Percentiles rank a stretch among this genome's conserved stretches.
Evolutionary conservation across 2,329 filamentous ascomycete species (phyloP).

Genomic region (Fusarium sp.): DNA sequence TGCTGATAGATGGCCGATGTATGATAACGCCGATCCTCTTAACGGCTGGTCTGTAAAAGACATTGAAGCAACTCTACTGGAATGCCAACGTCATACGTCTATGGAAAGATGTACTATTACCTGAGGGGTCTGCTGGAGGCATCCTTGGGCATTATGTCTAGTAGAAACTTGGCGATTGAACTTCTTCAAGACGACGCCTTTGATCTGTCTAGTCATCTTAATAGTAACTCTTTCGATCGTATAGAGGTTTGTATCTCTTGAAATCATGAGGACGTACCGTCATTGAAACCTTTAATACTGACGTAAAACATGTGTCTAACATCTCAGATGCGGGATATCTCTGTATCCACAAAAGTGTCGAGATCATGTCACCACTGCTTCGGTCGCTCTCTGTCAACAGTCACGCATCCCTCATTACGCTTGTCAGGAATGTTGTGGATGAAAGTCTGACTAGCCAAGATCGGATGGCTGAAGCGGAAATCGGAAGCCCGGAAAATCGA

Average conservation of each 20-base stretch:
- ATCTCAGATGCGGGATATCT: constrained; percentile 4
- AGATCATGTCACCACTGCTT: too few relatives aligned
- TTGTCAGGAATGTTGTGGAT: constrained; percentile 3
- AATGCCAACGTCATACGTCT: constrained; percentile 12
- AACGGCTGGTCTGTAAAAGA: constrained; percentile 9
- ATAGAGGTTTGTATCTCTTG: too few relatives aligned
- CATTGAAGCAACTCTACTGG: not conserved
- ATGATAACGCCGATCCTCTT: not conserved
- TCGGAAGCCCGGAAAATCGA: too few relatives aligned
- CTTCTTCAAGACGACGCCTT: not conserved
- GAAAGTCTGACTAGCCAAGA: not conserved
- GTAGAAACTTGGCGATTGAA: too few relatives aligned
- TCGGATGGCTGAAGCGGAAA: not conserved
- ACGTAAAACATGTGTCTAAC: constrained; percentile 15
- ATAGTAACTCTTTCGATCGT: too few relatives aligned
- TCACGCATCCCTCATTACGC: too few relatives aligned
- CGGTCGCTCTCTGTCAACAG: not conserved
- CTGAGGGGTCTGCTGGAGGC: not conserved
- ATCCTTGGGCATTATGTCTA: too few relatives aligned
- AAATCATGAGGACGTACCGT: too few relatives aligned
- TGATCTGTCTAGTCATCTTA: too few relatives aligned
- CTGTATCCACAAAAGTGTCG: not conserved
- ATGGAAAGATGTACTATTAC: constrained; percentile 13
- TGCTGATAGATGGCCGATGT: not conserved
- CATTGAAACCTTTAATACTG: too few relatives aligned